These are phyloP conservation scores for Acrodontium crateriforme DNA, from an alignment of 2,329 filamentous ascomycete genomes.

Conservation along the genomic window DNA sequence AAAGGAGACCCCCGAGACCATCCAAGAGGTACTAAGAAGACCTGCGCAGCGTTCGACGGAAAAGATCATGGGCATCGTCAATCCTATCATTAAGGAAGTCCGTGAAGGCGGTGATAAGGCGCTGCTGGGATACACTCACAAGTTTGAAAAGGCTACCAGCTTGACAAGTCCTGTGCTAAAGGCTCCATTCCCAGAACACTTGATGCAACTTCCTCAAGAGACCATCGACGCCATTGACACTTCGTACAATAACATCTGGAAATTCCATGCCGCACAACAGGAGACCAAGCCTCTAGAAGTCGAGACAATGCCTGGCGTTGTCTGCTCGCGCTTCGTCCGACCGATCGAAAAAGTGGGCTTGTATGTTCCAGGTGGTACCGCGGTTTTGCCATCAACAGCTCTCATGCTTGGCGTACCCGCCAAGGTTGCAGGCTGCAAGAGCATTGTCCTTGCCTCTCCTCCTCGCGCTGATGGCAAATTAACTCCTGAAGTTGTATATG, in stretches of 20 bases:
- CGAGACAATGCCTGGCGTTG: constrained; percentile 94
- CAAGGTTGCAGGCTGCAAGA: constrained; percentile 92
- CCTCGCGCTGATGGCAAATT: constrained; percentile 79
- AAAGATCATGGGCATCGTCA: constrained; percentile 77
- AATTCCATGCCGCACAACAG: constrained; percentile 85
- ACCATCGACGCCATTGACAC: constrained; percentile 86
- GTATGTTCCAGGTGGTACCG: constrained; percentile 91
- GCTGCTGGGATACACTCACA: constrained; percentile 86
- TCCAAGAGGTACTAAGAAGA: constrained; percentile 64
- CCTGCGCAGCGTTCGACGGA: constrained; percentile 94
- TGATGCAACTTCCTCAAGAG: constrained; percentile 76
- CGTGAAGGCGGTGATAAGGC: constrained; percentile 73
- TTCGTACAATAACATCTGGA: constrained; percentile 86
- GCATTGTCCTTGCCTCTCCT: constrained; percentile 84
- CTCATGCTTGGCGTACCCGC: constrained; percentile 97
- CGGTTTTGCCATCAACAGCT: constrained; percentile 90
- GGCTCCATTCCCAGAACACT: constrained; percentile 69
- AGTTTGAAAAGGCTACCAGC: constrained; percentile 91
- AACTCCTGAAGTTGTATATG: constrained; percentile 94
- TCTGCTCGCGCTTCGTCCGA: constrained; percentile 83
- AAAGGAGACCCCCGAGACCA: constrained; percentile 47
- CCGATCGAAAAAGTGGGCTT: constrained; percentile 93
- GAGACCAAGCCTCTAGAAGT: constrained; percentile 70
- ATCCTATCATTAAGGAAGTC: constrained; percentile 82
- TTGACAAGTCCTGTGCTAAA: constrained; percentile 78